Conservation (phyloP, 768 basidiomycete species). For the Cystobasidium onofrii region DNA sequence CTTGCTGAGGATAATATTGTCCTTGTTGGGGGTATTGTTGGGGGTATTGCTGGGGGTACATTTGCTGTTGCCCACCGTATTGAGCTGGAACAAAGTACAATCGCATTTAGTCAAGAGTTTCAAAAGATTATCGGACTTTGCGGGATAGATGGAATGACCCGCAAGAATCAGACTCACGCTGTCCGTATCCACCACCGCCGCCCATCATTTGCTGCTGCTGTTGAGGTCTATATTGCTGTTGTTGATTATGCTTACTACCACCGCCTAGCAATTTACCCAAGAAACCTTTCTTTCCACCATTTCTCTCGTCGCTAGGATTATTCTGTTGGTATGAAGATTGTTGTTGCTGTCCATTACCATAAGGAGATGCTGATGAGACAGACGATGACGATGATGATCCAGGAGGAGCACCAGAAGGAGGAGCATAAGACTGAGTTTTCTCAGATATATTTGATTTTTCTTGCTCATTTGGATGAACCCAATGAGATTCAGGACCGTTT, state of each 20-base stretch:
- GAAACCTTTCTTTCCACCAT: not conserved
- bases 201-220: not conserved
- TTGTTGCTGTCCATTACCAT: not conserved
- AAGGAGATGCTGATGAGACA: not conserved
- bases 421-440: not conserved
- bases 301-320: not conserved
- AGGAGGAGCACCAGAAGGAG: not conserved
- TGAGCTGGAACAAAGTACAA: no score
- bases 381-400: not conserved
- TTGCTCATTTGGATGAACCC: constrained; percentile 17
- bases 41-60: constrained; percentile 6
- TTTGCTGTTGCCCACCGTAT: constrained; percentile 3
- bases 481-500: constrained; percentile 12
- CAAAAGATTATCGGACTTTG: no score
- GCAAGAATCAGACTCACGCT: not conserved
- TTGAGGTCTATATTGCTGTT: not conserved
- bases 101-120: no score
- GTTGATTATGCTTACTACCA: not conserved
- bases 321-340: not conserved
- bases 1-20: no score
- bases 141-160: no score
- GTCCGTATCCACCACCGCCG: not conserved
- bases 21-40: not conserved
- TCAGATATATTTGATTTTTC: not conserved
- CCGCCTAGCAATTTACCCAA: not conserved